phyloP scores from a whole-genome alignment of 805 yeast genomes.

The Ogataea chonburiensis region DNA sequence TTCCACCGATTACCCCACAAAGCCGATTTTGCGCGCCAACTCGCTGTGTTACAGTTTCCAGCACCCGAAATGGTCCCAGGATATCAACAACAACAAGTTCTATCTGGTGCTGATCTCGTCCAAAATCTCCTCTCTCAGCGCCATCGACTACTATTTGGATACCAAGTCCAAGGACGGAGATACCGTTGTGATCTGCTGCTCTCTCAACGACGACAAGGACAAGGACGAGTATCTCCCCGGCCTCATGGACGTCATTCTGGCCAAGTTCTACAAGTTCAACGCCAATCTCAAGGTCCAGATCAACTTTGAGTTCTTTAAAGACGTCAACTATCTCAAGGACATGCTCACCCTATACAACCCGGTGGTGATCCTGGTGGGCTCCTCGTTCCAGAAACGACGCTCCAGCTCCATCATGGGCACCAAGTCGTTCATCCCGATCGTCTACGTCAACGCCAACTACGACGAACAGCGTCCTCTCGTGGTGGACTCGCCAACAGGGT shows the following conservation, averaged over 20 bases:
- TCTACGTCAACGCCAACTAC: conserved; percentile 24
- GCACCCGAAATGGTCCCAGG: conserved; percentile 37
- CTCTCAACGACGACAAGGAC: conserved; percentile 26
- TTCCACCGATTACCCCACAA: conserved; percentile 35
- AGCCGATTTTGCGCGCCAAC: conserved; percentile 32
- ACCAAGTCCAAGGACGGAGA: conserved; percentile 60
- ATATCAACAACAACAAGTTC: conserved; percentile 22
- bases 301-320: conserved; percentile 55
- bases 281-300: conserved; percentile 44
- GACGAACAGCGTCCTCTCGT: conserved; percentile 9
- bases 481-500: conserved; percentile 21
- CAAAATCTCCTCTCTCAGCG: conserved; percentile 69
- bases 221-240: conserved; percentile 26
- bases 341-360: conserved; percentile 60
- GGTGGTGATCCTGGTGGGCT: conserved; percentile 46
- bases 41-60: conserved; percentile 42
- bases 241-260: conserved; percentile 43
- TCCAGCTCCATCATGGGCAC: conserved; percentile 30
- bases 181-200: conserved; percentile 49
- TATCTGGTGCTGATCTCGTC: conserved; percentile 59
- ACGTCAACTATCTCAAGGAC: conserved; percentile 51
- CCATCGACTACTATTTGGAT: conserved; percentile 62
- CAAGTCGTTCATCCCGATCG: conserved; percentile 28
- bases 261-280: conserved; percentile 26
- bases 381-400: conserved; percentile 25